Evolutionary conservation across 371 early-diverging fungal species (phyloP).

Genomic region (Syncephalastrum contaminatum): DNA sequence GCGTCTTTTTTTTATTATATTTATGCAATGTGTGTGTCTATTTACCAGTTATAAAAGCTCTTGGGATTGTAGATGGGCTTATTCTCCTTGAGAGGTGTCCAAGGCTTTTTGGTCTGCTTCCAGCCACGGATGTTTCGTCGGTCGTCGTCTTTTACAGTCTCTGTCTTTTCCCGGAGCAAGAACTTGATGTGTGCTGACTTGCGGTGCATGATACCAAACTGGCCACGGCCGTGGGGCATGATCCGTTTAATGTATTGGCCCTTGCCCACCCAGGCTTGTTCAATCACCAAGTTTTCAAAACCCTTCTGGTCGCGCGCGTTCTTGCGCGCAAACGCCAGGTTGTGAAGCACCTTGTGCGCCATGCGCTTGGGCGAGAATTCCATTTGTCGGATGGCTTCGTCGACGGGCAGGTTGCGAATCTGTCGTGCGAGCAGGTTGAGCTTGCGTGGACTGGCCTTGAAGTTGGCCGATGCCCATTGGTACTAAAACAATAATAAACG

Average conservation of each 20-base stretch:
- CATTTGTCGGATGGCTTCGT: slow-evolving; percentile 88
- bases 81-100: slow-evolving; percentile 68
- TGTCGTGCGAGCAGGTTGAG: slow-evolving; percentile 85
- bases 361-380: slow-evolving; percentile 80
- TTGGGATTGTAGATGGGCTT: slow-evolving; percentile 81
- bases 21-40: slow-evolving; percentile 4
- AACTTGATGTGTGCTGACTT: slow-evolving; percentile 85
- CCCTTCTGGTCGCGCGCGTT: slow-evolving; percentile 70
- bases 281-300: slow-evolving; percentile 60
- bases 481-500: slow-evolving; percentile 41
- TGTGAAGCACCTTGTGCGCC: slow-evolving; percentile 68
- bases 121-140: slow-evolving; percentile 62
- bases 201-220: slow-evolving; percentile 78
- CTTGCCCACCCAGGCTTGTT: slow-evolving; percentile 90
- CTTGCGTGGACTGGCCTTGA: slow-evolving; percentile 78
- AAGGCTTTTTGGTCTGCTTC: slow-evolving; percentile 67
- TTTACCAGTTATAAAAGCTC: slow-evolving; percentile 79
- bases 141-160: slow-evolving; percentile 10
- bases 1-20: no score
- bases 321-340: slow-evolving; percentile 71
- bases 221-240: slow-evolving; percentile 79
- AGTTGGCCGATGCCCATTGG: slow-evolving; percentile 68
- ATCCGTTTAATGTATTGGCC: slow-evolving; percentile 70
- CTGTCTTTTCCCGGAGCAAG: slow-evolving; percentile 58
- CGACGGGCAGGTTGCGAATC: slow-evolving; percentile 72